Conservation (phyloP, 2,329 filamentous ascomycete genomes). For the Aspergillus oerlinghausenensis region DNA sequence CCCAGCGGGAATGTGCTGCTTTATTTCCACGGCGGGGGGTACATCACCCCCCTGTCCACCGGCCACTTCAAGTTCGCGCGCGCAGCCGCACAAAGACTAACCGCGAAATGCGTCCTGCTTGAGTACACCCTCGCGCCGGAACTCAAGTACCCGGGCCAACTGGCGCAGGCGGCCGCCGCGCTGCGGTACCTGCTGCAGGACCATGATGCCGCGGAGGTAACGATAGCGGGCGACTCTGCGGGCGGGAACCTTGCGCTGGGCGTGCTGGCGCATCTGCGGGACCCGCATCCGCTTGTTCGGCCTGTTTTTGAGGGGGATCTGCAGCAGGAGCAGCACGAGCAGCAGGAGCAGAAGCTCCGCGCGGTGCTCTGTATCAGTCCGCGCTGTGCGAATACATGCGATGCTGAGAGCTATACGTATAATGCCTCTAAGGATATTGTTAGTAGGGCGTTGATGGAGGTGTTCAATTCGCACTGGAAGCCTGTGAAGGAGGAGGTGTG, state of each 20-base stretch:
- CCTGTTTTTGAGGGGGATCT: not conserved
- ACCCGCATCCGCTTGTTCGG: not conserved
- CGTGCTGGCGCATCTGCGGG: not conserved
- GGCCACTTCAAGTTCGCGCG: not conserved
- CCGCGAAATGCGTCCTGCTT: not conserved
- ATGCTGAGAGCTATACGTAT: not conserved
- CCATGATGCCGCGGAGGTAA: slow-evolving; percentile 3
- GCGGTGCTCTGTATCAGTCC: not conserved
- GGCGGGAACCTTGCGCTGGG: slow-evolving; percentile 2
- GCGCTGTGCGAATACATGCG: not conserved
- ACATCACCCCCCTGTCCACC: not conserved
- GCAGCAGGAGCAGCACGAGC: not conserved
- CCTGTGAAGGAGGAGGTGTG: slow-evolving; percentile 3
- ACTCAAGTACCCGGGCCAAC: slow-evolving; percentile 5
- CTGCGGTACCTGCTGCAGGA: not conserved
- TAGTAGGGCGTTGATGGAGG: not conserved
- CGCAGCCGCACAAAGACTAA: not conserved
- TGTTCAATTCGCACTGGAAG: slow-evolving; percentile 2
- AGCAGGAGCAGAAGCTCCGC: not conserved
- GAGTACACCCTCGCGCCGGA: slow-evolving; percentile 7
- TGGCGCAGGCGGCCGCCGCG: slow-evolving; percentile 3
- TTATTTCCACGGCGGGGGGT: not conserved
- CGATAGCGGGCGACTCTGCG: slow-evolving; percentile 11
- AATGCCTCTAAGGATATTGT: slow-evolving; percentile 1
- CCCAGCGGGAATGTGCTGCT: not conserved